Evolutionary conservation across 257 asterid genomes (phyloP).

Genomic region (Ehretia macrophylla): DNA sequence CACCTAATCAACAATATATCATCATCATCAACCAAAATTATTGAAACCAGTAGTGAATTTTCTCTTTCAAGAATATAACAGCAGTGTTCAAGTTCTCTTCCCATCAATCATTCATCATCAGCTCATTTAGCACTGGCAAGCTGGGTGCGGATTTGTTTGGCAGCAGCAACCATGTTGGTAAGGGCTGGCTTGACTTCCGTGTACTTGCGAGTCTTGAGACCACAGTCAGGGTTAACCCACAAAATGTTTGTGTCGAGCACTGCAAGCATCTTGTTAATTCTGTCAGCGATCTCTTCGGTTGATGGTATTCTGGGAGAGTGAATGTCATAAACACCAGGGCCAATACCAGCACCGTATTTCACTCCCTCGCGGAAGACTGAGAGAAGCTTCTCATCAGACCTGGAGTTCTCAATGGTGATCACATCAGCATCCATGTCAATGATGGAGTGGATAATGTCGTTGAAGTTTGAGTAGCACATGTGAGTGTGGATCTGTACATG

Average conservation of each 20-base stretch:
- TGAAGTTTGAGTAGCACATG: conserved; percentile 99
- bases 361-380: conserved; percentile 98
- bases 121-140: conserved; percentile 62
- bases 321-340: conserved; percentile 93
- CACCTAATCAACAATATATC: conserved; percentile 3
- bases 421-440: conserved; percentile 98
- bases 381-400: conserved; percentile 95
- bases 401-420: conserved; percentile 95
- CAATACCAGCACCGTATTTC: conserved; percentile 93
- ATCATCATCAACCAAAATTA: conserved; percentile 17
- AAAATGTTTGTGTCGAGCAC: conserved; percentile 87
- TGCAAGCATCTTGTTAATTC: conserved; percentile 96
- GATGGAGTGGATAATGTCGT: conserved; percentile 93
- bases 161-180: conserved; percentile 76
- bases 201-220: conserved; percentile 95
- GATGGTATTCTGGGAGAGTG: conserved; percentile 98
- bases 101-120: no score
- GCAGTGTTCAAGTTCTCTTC: no score
- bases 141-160: conserved; percentile 71
- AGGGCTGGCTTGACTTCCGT: conserved; percentile 90
- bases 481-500: conserved; percentile 84
- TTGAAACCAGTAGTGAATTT: conserved; percentile 14
- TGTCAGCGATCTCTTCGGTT: conserved; percentile 76
- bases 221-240: conserved; percentile 99
- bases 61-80: not conserved